Evolutionary conservation across 2,329 filamentous ascomycete species (phyloP), one percentile per base, ranked within the genome.

Genomic region (Aspergillus bombycis): DNA sequence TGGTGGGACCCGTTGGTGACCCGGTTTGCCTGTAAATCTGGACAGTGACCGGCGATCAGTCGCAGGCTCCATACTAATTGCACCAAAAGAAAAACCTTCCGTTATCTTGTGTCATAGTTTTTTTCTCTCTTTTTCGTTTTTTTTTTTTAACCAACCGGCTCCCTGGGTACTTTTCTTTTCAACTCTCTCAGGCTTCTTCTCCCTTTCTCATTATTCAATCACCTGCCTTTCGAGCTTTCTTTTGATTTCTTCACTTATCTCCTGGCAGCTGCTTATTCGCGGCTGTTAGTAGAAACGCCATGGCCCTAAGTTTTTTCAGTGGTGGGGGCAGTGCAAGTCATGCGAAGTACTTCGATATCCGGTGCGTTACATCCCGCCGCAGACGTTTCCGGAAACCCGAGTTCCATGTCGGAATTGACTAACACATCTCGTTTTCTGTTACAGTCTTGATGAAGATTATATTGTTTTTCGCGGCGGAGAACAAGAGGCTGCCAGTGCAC

Each of bases 381-480:
- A 62, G 43, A 54, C 58, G 23, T 28, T 55, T 54, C 41, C 65
- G 67, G 58, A 34, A 65, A 45, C 30, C 61, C 63, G 62, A 45
- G 50, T 48, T 21, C 50, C 61, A 58, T 21, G 36, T 53, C 55
- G 60, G 58, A 54, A 62, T 53, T 23, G 52, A 50, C 71, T 75
- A 66, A 73, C 66, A 23, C 4, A 48, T 28, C 43, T 32, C 63
- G 34, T 38, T 50, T 32, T 58, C 48, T 45, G 10, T 19, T 12
- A 21, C 71, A 93, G 91, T 58, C 85, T 94, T 64, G 90, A 94
- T 58, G 89, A 90, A 72, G 89, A 92, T 71, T 91, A 94, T 62
- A 87, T 94, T 63, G 89, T 94, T 34, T 90, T 95, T 67, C 89
- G 91, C 59, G 92, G 92, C 64, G 85, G 81, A 69, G 89, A 92